These are phyloP conservation scores for Ramalina peruviana DNA, from an alignment of 495 filamentous ascomycete species.

Conservation along the genomic window DNA sequence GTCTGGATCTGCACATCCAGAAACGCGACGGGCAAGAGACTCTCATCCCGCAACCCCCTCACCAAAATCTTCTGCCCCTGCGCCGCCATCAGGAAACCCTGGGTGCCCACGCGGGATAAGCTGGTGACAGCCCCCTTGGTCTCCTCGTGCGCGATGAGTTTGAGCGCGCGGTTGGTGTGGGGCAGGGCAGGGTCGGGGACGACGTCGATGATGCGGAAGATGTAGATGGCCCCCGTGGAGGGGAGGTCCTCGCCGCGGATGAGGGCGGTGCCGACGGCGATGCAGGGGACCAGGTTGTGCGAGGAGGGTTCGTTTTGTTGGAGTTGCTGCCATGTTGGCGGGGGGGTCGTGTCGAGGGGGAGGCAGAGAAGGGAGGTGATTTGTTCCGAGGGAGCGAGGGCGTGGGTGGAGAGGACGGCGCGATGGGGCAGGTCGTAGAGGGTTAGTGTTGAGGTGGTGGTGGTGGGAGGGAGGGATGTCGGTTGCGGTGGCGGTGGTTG, in stretches of 20 bases:
- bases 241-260: slow-evolving; percentile 79
- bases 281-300: slow-evolving; percentile 64
- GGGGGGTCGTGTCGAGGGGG: slow-evolving; percentile 61
- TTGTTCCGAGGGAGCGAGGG: slow-evolving; percentile 55
- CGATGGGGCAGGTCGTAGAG: background rate
- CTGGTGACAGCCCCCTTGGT: slow-evolving; percentile 91
- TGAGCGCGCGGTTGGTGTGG: slow-evolving; percentile 71
- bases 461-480: slow-evolving; percentile 52
- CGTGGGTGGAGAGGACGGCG: slow-evolving; percentile 20
- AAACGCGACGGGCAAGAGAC: slow-evolving; percentile 84
- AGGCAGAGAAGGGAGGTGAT: slow-evolving; percentile 71
- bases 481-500: slow-evolving; percentile 22
- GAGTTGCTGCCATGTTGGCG: too few species aligned
- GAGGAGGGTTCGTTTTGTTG: slow-evolving; percentile 45
- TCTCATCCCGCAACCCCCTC: slow-evolving; percentile 81
- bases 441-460: slow-evolving; percentile 46
- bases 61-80: slow-evolving; percentile 98
- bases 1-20: slow-evolving; percentile 96
- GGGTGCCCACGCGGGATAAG: slow-evolving; percentile 73
- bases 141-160: slow-evolving; percentile 75
- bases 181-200: slow-evolving; percentile 77
- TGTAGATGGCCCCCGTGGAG: slow-evolving; percentile 70
- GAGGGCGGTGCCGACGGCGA: slow-evolving; percentile 75
- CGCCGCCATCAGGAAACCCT: slow-evolving; percentile 79
- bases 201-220: slow-evolving; percentile 82